phyloP scores from a whole-genome alignment of 2,329 filamentous ascomycete genomes.

The Hortaea werneckii region DNA sequence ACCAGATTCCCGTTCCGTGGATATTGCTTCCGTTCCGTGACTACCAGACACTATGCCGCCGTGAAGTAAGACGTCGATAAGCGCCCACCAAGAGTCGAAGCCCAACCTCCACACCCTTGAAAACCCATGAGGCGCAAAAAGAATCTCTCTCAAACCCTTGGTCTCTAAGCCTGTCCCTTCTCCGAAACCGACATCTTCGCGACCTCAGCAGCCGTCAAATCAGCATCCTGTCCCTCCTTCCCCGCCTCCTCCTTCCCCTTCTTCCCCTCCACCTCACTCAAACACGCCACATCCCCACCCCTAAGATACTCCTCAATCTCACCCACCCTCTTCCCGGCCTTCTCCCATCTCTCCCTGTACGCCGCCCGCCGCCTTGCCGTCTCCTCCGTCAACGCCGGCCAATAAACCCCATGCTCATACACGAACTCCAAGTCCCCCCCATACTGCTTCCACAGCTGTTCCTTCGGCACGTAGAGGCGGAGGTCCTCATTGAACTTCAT shows the following conservation, averaged over 20 bases:
- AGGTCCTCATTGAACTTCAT: constrained; percentile 97
- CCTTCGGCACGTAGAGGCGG: constrained; percentile 64
- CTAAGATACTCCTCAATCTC: constrained; percentile 82
- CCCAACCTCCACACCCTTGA: too few relatives aligned
- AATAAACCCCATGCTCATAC: constrained; percentile 82
- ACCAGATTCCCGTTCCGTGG: too few relatives aligned
- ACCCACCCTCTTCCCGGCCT: constrained; percentile 69
- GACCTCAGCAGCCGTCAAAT: constrained; percentile 11
- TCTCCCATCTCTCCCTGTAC: constrained; percentile 62
- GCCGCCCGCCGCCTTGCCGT: constrained; percentile 57
- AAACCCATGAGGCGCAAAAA: too few relatives aligned
- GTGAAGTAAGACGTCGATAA: too few relatives aligned
- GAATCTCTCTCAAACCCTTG: too few relatives aligned
- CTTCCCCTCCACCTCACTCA: constrained; percentile 14
- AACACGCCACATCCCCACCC: constrained; percentile 43
- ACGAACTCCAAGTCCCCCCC: constrained; percentile 73
- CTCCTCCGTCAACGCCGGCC: constrained; percentile 70
- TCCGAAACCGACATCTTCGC: constrained; percentile 8
- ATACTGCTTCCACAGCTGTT: constrained; percentile 72
- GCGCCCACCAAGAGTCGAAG: too few relatives aligned
- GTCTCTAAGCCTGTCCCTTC: too few relatives aligned
- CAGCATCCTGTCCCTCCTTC: constrained; percentile 4
- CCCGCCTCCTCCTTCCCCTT: constrained; percentile 1
- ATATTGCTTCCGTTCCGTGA: too few relatives aligned
- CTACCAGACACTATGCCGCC: too few relatives aligned